phyloP scores from a whole-genome alignment of 305 asterid species.

The Fraxinus nigra region DNA sequence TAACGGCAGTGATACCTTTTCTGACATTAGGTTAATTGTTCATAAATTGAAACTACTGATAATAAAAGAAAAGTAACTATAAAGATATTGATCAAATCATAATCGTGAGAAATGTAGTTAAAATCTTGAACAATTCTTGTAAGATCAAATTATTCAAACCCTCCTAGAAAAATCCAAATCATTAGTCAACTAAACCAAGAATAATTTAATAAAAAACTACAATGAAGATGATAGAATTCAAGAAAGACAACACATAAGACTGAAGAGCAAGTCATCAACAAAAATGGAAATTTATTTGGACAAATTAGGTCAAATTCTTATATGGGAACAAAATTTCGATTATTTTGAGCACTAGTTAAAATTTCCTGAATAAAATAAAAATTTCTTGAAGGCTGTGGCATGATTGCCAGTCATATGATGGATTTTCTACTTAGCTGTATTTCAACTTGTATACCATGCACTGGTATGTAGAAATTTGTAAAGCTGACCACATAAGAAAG shows the following conservation, averaged over 20 bases:
- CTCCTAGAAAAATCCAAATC: conserved; percentile 8
- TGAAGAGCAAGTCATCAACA: not conserved
- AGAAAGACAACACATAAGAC: not conserved
- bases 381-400: not conserved
- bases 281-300: not conserved
- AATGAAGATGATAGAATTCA: not conserved
- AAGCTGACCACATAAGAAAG: not conserved
- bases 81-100: not conserved
- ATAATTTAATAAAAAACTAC: not conserved
- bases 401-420: not conserved
- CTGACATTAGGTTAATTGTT: not conserved
- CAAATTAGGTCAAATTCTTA: not conserved
- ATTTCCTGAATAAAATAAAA: not conserved
- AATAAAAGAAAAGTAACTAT: not conserved
- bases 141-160: conserved; percentile 13
- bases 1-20: not conserved
- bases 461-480: not conserved
- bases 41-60: not conserved
- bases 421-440: conserved; percentile 3
- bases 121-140: not conserved
- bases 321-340: not conserved
- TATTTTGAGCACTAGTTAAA: not conserved
- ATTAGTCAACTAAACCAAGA: not conserved
- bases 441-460: not conserved
- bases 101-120: not conserved